phyloP scores from a whole-genome alignment of 768 basidiomycete genomes.

The Serpula lacrymans region DNA sequence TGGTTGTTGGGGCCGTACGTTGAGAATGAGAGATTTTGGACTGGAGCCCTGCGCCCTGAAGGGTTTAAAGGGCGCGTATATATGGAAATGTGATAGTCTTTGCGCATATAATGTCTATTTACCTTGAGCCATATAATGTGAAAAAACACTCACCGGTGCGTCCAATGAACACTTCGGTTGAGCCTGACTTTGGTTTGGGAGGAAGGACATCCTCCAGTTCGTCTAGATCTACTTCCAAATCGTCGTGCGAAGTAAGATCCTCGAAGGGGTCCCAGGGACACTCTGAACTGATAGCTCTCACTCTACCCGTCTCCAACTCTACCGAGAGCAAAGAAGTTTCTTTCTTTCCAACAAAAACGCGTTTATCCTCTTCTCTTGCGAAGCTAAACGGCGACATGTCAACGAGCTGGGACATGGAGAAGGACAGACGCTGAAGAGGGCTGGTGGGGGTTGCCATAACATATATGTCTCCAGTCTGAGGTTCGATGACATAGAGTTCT shows the following conservation, averaged over 20 bases:
- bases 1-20: conserved; percentile 91
- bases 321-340: conserved; percentile 78
- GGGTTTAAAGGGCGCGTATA: conserved; percentile 49
- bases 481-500: conserved; percentile 92
- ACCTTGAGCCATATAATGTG: neutral
- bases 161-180: conserved; percentile 58
- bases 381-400: conserved; percentile 86
- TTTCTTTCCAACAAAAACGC: conserved; percentile 88
- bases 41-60: conserved; percentile 36
- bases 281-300: conserved; percentile 73
- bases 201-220: conserved; percentile 54
- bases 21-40: conserved; percentile 87
- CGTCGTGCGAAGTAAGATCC: conserved; percentile 41
- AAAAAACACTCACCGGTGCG: conserved; percentile 50
- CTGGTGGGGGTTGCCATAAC: conserved; percentile 68
- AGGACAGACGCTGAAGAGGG: conserved; percentile 82
- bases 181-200: conserved; percentile 18
- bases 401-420: conserved; percentile 91
- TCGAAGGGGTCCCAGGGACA: conserved; percentile 75
- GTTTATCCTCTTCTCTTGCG: conserved; percentile 45
- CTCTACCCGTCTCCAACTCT: conserved; percentile 74
- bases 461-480: conserved; percentile 91
- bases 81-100: conserved; percentile 90
- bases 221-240: conserved; percentile 50
- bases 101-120: conserved; percentile 10